A percentile compares a stretch with the other conserved stretches of the same genome.
Evolutionary conservation across 169 alveolate genomes (phyloP).

Genomic region (Cystoisospora suis): DNA sequence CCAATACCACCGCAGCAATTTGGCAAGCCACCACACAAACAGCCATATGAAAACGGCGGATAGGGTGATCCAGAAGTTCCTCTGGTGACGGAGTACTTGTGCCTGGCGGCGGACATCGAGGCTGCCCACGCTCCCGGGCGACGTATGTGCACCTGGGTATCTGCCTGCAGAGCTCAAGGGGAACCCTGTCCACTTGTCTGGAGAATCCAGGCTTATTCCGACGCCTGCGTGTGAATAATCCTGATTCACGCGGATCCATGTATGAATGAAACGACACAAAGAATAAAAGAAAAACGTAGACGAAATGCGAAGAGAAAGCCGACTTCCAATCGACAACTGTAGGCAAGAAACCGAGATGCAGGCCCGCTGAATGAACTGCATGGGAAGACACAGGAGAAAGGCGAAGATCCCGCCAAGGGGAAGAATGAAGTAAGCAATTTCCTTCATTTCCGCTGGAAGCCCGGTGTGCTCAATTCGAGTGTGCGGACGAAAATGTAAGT

Average conservation of each 20-base stretch:
- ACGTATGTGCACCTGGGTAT: not conserved
- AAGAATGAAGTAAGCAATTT: not conserved
- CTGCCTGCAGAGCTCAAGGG: no score
- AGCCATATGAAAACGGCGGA: conserved; percentile 28
- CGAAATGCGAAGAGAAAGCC: not conserved
- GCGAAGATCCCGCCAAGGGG: conserved; percentile 15
- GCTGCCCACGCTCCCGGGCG: not conserved
- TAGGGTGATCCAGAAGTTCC: conserved; percentile 26
- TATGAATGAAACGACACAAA: not conserved
- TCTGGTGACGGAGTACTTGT: not conserved
- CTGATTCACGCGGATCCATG: not conserved
- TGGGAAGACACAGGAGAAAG: conserved; percentile 3
- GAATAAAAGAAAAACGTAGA: not conserved
- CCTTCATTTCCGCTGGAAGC: conserved; percentile 31
- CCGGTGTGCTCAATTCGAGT: no score
- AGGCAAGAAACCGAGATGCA: not conserved
- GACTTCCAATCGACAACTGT: conserved; percentile 1
- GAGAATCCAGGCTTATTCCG: no score
- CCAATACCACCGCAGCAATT: conserved; percentile 16
- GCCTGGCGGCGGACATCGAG: conserved; percentile 31
- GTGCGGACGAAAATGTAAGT: no score
- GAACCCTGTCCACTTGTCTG: no score
- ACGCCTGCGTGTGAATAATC: no score
- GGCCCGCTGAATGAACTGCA: conserved; percentile 16
- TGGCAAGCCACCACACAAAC: not conserved